Evolutionary conservation across 306 rosid genomes (phyloP), one percentile per base, ranked within the genome.

Genomic region (Rubus idaeus): DNA sequence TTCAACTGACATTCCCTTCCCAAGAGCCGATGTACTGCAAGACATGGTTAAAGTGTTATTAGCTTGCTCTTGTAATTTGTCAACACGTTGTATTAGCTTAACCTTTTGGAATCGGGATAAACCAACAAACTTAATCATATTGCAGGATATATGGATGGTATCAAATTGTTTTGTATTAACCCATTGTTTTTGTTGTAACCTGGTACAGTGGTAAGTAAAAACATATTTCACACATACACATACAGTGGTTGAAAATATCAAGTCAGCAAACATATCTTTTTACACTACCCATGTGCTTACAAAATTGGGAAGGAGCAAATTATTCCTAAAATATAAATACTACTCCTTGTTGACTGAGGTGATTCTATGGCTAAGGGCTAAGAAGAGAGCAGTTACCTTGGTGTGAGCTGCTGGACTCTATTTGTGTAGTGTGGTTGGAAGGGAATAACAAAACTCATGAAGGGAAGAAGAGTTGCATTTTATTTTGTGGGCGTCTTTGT

Each of bases 11-110:
- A 89, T 79, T 76, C 88, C 82, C 35, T 78, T 68, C 68, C 85
- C 94, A 21, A 89, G 82, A 74, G 86, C 84, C 68, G 87, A 58
- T 87, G 88, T 94, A 86, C 98, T 94, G 90, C 69, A 75, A 69
- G 70, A 76, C 40, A 56, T 5, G 56, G 73, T 70, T 71, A 77
- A 61, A 77, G 30, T 55, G 66, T 44, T 23, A 53, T n/a, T 72
- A 55, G 35, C 35, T 52, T 5, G 12, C 51, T 40, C 13, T 40
- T 70, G 14, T 13, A 47, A 3, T 26, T 12, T 47, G 23, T 50
- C 39, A 23, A 8, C 56, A 45, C 18, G 18, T 23, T 26, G 17
- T 10, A 62, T 62, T 12, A 62, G 44, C 41, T 62, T 16, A 30
- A 30, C 20, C 44, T 12, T 62, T 30, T 5, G 18, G 10, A 62